Evolutionary conservation across 164 flowering plant species (phyloP).

Genomic region (Aristolochia fimbriata): DNA sequence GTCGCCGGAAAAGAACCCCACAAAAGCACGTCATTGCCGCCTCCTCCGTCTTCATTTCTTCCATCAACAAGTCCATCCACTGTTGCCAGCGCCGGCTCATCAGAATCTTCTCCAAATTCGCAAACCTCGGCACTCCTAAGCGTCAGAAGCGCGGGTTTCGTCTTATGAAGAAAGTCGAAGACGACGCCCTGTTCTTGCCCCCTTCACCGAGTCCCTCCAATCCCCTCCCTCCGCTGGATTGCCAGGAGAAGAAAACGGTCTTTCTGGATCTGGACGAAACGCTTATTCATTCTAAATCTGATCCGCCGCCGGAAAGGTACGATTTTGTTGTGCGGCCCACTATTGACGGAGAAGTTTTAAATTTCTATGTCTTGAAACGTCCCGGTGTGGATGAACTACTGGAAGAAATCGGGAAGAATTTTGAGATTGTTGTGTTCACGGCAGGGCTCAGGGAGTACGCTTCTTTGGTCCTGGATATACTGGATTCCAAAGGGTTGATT

Average conservation of each 20-base stretch:
- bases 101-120: slow-evolving; percentile 51
- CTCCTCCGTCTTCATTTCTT: slow-evolving; percentile 34
- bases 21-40: slow-evolving; percentile 22
- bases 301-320: slow-evolving; percentile 46
- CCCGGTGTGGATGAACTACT: slow-evolving; percentile 67
- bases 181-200: not conserved
- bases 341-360: slow-evolving; percentile 43
- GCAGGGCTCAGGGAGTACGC: slow-evolving; percentile 83
- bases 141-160: slow-evolving; percentile 29
- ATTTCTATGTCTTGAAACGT: slow-evolving; percentile 62
- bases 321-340: slow-evolving; percentile 68
- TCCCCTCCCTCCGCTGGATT: slow-evolving; percentile 30
- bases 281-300: slow-evolving; percentile 50
- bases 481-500: slow-evolving; percentile 43
- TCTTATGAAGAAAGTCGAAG: slow-evolving; percentile 16
- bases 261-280: slow-evolving; percentile 88
- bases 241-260: slow-evolving; percentile 34
- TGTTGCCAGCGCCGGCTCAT: slow-evolving; percentile 58
- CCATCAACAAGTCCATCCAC: slow-evolving; percentile 52
- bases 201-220: slow-evolving; percentile 9
- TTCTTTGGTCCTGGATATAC: slow-evolving; percentile 47
- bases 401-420: slow-evolving; percentile 29
- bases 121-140: slow-evolving; percentile 34
- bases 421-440: slow-evolving; percentile 73
- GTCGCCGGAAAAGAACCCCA: slow-evolving; percentile 34